Conservation (phyloP, 805 yeast genomes). For the Blastobotrys terrestris region DNA sequence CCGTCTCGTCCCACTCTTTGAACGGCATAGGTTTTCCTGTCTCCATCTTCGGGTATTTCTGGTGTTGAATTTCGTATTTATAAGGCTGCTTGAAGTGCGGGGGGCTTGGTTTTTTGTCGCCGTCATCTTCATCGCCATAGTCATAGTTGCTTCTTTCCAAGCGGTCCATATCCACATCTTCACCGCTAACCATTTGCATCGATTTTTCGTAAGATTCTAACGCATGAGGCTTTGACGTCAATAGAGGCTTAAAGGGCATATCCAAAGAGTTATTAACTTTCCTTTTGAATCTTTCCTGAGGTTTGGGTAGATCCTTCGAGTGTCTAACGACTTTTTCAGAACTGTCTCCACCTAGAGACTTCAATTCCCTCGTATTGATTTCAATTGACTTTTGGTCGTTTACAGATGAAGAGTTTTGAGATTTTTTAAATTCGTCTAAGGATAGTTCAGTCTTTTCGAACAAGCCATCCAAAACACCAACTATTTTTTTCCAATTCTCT, state of each 20-base stretch:
- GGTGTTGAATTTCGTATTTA: conserved; percentile 59
- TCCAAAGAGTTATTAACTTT: conserved; percentile 63
- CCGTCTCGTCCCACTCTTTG: conserved; percentile 56
- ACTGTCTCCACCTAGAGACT: background rate
- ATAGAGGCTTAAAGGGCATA: conserved; percentile 70
- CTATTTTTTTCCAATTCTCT: conserved; percentile 55
- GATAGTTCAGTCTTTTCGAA: conserved; percentile 74
- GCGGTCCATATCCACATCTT: background rate
- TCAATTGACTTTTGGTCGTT: background rate
- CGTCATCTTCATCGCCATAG: conserved; percentile 15
- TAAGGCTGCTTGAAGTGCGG: conserved; percentile 77
- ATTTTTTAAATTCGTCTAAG: conserved; percentile 40
- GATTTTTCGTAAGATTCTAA: conserved; percentile 50
- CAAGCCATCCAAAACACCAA: conserved; percentile 57
- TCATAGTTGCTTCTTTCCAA: conserved; percentile 20
- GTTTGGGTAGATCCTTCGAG: conserved; percentile 44
- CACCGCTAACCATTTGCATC: conserved; percentile 30
- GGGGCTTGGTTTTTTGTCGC: conserved; percentile 36
- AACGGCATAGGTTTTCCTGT: conserved; percentile 44
- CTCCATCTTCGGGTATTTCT: conserved; percentile 56
- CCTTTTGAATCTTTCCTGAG: conserved; percentile 55
- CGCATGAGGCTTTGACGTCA: conserved; percentile 69
- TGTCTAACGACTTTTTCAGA: conserved; percentile 15
- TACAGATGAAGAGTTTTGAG: conserved; percentile 11
- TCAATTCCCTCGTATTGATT: conserved; percentile 1